Conservation (phyloP, 345 rosid species). For the Lepidium didymum region DNA sequence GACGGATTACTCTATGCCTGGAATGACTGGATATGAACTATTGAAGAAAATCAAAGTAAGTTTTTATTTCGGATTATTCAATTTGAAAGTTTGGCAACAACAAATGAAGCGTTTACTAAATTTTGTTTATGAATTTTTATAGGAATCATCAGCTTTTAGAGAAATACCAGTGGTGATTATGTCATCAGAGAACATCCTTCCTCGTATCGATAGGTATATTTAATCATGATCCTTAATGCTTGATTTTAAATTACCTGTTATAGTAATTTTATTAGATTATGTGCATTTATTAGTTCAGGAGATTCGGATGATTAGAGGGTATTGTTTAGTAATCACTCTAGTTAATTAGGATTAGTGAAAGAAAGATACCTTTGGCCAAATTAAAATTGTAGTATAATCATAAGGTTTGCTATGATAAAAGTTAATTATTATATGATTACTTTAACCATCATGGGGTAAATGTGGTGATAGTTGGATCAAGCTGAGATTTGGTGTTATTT, state of each 20-base stretch:
- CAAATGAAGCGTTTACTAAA: neutral
- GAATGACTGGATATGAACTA: constrained; percentile 80
- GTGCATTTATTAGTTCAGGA: constrained; percentile 13
- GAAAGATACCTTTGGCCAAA: constrained; percentile 14
- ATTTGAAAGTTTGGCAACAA: neutral
- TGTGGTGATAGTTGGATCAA: constrained; percentile 14
- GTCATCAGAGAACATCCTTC: constrained; percentile 73
- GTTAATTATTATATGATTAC: neutral
- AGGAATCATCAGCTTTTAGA: constrained; percentile 71
- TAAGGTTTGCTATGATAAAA: neutral
- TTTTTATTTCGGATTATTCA: neutral
- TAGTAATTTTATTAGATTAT: neutral
- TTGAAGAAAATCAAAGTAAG: constrained; percentile 69
- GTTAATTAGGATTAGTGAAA: neutral
- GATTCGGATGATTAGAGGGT: constrained; percentile 5
- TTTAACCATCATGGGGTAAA: constrained; percentile 20
- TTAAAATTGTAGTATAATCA: neutral
- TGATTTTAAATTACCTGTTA: neutral
- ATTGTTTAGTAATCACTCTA: constrained; percentile 11
- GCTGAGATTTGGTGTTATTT: constrained; percentile 18
- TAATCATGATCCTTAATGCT: neutral
- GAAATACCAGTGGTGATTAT: constrained; percentile 79
- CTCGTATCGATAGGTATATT: constrained; percentile 68
- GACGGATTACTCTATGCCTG: neutral
- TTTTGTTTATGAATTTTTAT: neutral